These are phyloP conservation scores for Emergomyces orientalis DNA, from an alignment of 2,329 filamentous ascomycete genomes.

Conservation along the genomic window DNA sequence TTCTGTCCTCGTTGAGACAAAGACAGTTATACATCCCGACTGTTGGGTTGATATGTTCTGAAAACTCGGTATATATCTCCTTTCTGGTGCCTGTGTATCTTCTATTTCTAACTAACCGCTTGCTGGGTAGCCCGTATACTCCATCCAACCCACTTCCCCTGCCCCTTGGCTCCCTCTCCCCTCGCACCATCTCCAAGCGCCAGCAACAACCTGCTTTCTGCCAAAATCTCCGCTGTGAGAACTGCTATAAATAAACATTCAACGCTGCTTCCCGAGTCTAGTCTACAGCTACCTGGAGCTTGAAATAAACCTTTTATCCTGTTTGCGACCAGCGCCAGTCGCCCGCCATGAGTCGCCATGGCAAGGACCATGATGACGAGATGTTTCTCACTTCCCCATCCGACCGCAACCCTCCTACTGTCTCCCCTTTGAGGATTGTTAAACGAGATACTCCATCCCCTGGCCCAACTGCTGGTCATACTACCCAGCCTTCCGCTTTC, in stretches of 20 bases:
- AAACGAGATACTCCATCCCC: constrained; percentile 63
- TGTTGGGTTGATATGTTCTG: not conserved
- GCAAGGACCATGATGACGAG: constrained; percentile 65
- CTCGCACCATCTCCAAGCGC: not conserved
- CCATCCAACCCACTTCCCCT: constrained; percentile 1
- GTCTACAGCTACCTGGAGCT: constrained; percentile 1
- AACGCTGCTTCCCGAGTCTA: not conserved
- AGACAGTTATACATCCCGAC: not conserved
- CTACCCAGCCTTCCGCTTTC: constrained; percentile 51
- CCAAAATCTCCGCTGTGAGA: not conserved
- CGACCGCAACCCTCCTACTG: constrained; percentile 59
- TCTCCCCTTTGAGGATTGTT: constrained; percentile 76
- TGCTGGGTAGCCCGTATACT: not conserved
- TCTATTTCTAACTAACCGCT: not conserved
- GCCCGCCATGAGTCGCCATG: constrained; percentile 37
- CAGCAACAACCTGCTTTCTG: not conserved
- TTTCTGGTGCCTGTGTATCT: not conserved
- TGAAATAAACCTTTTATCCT: constrained; percentile 2
- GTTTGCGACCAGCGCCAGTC: constrained; percentile 5
- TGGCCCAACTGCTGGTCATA: constrained; percentile 26
- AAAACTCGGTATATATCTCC: not conserved
- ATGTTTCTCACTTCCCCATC: constrained; percentile 59
- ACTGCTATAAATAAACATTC: constrained; percentile 3
- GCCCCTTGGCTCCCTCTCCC: not conserved
- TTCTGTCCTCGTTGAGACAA: not conserved